Evolutionary conservation across 345 rosid genomes (phyloP), one percentile per base, ranked within the genome.

Genomic region (Cardamine occulta): DNA sequence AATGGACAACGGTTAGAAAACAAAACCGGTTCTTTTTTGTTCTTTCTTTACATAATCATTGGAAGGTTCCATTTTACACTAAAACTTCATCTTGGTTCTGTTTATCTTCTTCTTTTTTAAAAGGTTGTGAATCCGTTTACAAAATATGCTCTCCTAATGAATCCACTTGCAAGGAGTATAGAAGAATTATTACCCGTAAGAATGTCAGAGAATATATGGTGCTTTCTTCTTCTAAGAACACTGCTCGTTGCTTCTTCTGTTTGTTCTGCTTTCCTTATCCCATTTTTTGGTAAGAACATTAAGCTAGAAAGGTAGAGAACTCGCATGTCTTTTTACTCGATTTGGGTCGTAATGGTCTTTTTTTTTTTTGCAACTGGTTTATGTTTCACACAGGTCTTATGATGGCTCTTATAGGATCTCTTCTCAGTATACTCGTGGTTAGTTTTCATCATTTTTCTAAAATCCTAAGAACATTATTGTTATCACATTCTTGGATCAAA

Each of bases 81-180:
- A n/a, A 51, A 64, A 65, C 68, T 21, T 2, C 19, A 19, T 39
- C 23, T 66, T 65, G 32, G 24, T 72, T 87, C 23, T 81, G 56
- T 45, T 57, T 8, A 12, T 11, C 13, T 24, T 3, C 28, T 18
- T 45, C 5, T 66, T 77, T 49, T 42, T 62, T 44, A 23, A 15
- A 87, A 94, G 98, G 97, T 91, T 70, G 80, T 88, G 80, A 94
- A 72, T 81, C 98, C 98, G n/a, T 86, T 94, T 63, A 91, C 97
- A 10, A 93, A 93, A 85, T 91, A 88, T 75, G 95, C 95, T 29
- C 79, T 94, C 57, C 63, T 94, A 78, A 85, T 94, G 90, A 89
- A 85, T 71, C 98, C 98, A 15, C 78, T 94, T 52, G 97, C 92
- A 15, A 87, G 95, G 79, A 67, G 98, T 75, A 86, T 94, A 79